phyloP scores from a whole-genome alignment of 345 rosid genomes.

The Lepidium africanum region DNA sequence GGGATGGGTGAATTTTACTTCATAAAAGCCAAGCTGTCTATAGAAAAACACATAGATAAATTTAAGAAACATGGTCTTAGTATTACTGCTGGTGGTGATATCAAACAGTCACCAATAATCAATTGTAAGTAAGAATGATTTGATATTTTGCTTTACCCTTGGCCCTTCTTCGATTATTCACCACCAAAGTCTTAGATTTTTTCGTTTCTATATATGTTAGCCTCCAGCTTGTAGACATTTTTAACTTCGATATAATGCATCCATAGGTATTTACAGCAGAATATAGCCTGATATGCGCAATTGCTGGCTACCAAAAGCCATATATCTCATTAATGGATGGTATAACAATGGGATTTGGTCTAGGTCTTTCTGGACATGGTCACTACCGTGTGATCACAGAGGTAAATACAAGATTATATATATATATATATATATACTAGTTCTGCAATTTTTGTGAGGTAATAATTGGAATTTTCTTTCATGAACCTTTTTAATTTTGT shows the following conservation, averaged over 20 bases:
- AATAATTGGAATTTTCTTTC: neutral
- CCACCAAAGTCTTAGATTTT: neutral
- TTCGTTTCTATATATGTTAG: neutral
- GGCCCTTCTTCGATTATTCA: neutral
- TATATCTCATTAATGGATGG: slow-evolving; percentile 92
- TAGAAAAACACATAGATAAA: neutral
- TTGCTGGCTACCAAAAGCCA: slow-evolving; percentile 78
- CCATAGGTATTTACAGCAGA: slow-evolving; percentile 78
- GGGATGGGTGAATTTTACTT: neutral
- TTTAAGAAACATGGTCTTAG: slow-evolving; percentile 31
- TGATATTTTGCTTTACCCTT: neutral
- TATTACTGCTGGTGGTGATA: slow-evolving; percentile 64
- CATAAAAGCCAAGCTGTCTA: neutral
- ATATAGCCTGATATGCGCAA: slow-evolving; percentile 80
- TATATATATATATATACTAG: neutral
- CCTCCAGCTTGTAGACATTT: neutral
- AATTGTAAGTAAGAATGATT: slow-evolving; percentile 28
- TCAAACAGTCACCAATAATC: slow-evolving; percentile 47
- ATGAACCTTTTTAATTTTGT: slow-evolving; percentile 20
- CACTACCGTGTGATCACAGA: slow-evolving; percentile 79
- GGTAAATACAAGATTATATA: slow-evolving; percentile 36
- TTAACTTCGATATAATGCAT: neutral
- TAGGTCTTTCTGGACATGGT: slow-evolving; percentile 93
- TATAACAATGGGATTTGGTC: slow-evolving; percentile 90
- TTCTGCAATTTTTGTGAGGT: neutral